These are phyloP conservation scores for Cyberlindnera xishuangbannaensis DNA, from an alignment of 805 yeast species.

Conservation along the genomic window DNA sequence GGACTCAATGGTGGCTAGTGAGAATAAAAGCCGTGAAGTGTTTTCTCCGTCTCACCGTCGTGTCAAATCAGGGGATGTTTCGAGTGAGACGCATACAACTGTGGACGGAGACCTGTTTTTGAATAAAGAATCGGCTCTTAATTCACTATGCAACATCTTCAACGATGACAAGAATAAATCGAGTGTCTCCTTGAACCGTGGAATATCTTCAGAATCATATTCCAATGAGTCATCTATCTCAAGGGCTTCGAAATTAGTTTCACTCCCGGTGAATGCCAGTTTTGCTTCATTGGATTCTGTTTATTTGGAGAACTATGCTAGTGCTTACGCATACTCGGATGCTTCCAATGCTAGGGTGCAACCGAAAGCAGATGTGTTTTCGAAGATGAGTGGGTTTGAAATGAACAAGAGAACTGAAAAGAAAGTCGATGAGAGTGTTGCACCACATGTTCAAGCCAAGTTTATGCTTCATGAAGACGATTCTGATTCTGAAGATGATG, in stretches of 20 bases:
- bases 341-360: slow-evolving; percentile 16
- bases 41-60: slow-evolving; percentile 18
- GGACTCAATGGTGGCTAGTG: neutral
- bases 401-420: slow-evolving; percentile 12
- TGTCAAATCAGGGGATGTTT: slow-evolving; percentile 20
- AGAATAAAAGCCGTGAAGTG: too few relatives aligned
- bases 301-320: slow-evolving; percentile 47
- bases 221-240: slow-evolving; percentile 30
- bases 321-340: slow-evolving; percentile 15
- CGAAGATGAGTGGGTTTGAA: slow-evolving; percentile 18
- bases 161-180: slow-evolving; percentile 20
- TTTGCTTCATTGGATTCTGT: slow-evolving; percentile 74
- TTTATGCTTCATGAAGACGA: slow-evolving; percentile 10
- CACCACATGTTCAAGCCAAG: slow-evolving; percentile 18
- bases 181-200: slow-evolving; percentile 11
- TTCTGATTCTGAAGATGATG: slow-evolving; percentile 5
- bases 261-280: slow-evolving; percentile 64
- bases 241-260: slow-evolving; percentile 49
- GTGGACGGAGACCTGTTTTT: slow-evolving; percentile 29
- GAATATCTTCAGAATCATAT: slow-evolving; percentile 2
- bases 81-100: slow-evolving; percentile 20
- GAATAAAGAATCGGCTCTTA: slow-evolving; percentile 21
- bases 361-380: slow-evolving; percentile 4
- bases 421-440: slow-evolving; percentile 13
- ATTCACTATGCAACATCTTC: slow-evolving; percentile 23